These are phyloP conservation scores for Ramaria sp. DNA, from an alignment of 768 basidiomycete genomes.

Conservation along the genomic window DNA sequence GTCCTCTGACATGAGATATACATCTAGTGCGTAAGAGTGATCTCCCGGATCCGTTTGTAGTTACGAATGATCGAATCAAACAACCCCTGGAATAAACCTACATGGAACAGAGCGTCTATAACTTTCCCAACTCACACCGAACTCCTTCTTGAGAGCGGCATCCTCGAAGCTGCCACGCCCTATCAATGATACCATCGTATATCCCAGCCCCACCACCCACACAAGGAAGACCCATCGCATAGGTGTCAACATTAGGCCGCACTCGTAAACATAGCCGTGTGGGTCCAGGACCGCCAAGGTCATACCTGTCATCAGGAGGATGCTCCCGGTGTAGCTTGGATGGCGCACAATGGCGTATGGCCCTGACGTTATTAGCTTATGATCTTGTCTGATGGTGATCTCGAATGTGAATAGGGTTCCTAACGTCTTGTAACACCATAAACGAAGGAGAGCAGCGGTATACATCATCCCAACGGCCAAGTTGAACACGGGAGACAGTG, in stretches of 20 bases:
- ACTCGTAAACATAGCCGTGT: not conserved
- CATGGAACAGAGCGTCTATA: conserved; percentile 17
- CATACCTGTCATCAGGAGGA: not conserved
- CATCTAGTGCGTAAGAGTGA: too few species aligned
- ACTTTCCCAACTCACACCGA: conserved; percentile 18
- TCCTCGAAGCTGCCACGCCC: not conserved
- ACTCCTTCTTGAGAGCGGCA: not conserved
- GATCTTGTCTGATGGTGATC: conserved; percentile 14
- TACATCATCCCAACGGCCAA: too few species aligned
- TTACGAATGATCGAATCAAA: not conserved
- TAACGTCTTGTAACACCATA: conserved; percentile 12
- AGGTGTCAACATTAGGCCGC: not conserved
- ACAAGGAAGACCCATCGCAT: not conserved
- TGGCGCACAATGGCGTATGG: conserved; percentile 17
- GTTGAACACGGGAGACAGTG: too few species aligned
- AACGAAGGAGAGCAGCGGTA: conserved; percentile 15
- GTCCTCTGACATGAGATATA: too few species aligned
- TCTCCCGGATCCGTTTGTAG: too few species aligned
- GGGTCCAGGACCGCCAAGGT: not conserved
- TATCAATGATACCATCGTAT: not conserved
- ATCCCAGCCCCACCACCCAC: not conserved
- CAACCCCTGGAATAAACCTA: conserved; percentile 14
- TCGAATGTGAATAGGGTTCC: conserved; percentile 15
- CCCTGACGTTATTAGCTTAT: conserved; percentile 13
- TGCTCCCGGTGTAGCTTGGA: conserved; percentile 6